Conservation (phyloP, 106 monocot genomes). For the Gastrodia elata region DNA sequence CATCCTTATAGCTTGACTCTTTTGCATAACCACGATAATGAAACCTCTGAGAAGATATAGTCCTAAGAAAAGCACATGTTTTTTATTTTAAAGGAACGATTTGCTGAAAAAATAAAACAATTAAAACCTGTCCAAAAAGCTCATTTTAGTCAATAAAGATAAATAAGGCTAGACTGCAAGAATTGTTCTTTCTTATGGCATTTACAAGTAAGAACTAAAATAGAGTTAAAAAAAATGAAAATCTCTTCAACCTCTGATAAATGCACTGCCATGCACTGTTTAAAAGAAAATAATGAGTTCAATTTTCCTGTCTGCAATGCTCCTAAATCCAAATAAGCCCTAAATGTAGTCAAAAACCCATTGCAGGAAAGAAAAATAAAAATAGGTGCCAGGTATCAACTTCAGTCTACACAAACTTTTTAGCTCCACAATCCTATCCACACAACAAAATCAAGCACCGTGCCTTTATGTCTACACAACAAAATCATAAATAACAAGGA, state of each 20-base stretch:
- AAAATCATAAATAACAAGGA: not conserved
- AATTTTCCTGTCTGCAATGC: not conserved
- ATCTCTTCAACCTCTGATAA: not conserved
- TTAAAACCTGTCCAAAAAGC: not conserved
- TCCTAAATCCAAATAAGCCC: not conserved
- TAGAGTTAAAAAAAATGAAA: not conserved
- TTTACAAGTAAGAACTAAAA: not conserved
- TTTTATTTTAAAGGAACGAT: not conserved
- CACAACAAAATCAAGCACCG: not conserved
- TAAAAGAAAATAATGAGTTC: not conserved
- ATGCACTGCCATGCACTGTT: not conserved
- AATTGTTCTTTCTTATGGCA: not conserved
- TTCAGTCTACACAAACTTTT: not conserved
- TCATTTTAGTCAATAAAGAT: not conserved
- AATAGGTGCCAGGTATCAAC: not conserved
- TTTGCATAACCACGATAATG: slow-evolving; percentile 25
- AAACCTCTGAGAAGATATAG: slow-evolving; percentile 6
- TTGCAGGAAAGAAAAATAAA: not conserved
- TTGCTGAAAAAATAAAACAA: not conserved
- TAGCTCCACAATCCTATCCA: not conserved
- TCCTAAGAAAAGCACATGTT: slow-evolving; percentile 14
- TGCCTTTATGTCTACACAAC: not conserved
- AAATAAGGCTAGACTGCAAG: not conserved
- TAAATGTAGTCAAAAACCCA: not conserved
- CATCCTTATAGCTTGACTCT: slow-evolving; percentile 14